Evolutionary conservation across 2,329 filamentous ascomycete species (phyloP).

Genomic region (Allantophomopsis cytisporea): DNA sequence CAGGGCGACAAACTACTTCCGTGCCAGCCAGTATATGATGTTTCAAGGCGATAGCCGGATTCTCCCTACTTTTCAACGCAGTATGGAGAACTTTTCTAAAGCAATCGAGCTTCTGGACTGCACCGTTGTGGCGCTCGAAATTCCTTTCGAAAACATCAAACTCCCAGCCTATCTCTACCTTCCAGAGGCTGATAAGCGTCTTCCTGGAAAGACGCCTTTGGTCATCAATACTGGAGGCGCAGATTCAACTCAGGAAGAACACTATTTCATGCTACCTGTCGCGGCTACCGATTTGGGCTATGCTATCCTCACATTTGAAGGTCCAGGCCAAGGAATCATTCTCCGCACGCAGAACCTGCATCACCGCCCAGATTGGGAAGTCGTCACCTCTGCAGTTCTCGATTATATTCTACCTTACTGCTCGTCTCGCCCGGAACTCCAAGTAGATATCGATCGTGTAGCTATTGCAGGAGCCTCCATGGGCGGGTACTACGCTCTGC

Average conservation of each 20-base stretch:
- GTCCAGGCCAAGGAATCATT: conserved; percentile 22
- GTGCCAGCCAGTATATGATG: conserved; percentile 22
- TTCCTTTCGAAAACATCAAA: conserved; percentile 22
- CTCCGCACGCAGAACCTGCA: conserved; percentile 8
- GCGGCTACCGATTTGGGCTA: conserved; percentile 16
- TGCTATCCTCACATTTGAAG: conserved; percentile 22
- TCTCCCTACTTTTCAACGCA: conserved; percentile 12
- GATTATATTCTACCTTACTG: conserved; percentile 8
- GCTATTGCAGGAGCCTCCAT: conserved; percentile 18
- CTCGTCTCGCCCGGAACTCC: conserved; percentile 4
- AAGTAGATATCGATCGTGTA: conserved; percentile 13
- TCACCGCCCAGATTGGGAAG: conserved; percentile 14
- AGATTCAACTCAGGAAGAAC: conserved; percentile 19
- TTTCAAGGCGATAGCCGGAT: conserved; percentile 15
- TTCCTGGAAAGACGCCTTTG: conserved; percentile 11
- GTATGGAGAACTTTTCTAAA: conserved; percentile 13
- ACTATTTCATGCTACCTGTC: conserved; percentile 14
- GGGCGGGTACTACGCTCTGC: conserved; percentile 31
- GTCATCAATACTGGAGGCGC: conserved; percentile 14
- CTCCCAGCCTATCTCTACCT: conserved; percentile 21
- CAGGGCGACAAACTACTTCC: conserved; percentile 25
- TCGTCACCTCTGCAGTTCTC: conserved; percentile 12
- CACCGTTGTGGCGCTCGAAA: conserved; percentile 16
- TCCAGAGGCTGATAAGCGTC: conserved; percentile 7
- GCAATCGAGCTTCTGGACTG: conserved; percentile 17